Conservation (phyloP, 768 basidiomycete genomes). For the Mycena rebaudengoi region DNA sequence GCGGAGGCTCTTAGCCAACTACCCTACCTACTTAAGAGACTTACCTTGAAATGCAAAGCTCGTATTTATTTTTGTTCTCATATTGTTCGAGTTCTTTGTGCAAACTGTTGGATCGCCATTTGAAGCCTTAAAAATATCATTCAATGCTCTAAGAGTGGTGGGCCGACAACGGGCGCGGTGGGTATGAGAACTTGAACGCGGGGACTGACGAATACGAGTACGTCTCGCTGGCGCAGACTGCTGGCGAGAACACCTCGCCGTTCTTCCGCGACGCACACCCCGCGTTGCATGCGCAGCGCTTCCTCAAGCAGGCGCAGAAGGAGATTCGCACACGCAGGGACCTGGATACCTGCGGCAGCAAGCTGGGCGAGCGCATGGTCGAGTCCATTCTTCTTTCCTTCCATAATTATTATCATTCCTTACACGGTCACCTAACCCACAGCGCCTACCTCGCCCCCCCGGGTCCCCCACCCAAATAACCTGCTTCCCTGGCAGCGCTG, state of each 20-base stretch:
- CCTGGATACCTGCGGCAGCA: conserved; percentile 22
- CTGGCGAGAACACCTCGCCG: conserved; percentile 4
- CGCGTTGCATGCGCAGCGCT: conserved; percentile 24
- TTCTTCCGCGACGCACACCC: conserved; percentile 28
- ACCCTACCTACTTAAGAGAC: too few relatives aligned
- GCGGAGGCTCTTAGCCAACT: too few relatives aligned
- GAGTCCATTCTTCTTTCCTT: too few relatives aligned
- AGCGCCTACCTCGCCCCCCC: conserved; percentile 9
- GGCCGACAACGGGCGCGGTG: background rate
- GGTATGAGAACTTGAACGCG: too few relatives aligned
- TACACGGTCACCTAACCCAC: too few relatives aligned
- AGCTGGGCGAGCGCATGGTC: conserved; percentile 18
- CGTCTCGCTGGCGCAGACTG: background rate
- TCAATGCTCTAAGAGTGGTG: too few relatives aligned
- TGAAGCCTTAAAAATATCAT: too few relatives aligned
- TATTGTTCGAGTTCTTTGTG: too few relatives aligned
- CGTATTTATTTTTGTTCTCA: too few relatives aligned
- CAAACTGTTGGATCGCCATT: too few relatives aligned
- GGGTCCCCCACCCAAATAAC: background rate
- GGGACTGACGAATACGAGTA: background rate
- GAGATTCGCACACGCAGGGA: conserved; percentile 14
- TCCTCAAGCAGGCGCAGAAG: conserved; percentile 23
- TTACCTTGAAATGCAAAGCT: too few relatives aligned
- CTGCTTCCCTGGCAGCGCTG: conserved; percentile 22
- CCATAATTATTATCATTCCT: too few relatives aligned